These are phyloP conservation scores for Bimuria novae-zelandiae DNA, from an alignment of 2,329 filamentous ascomycete species.

Conservation along the genomic window DNA sequence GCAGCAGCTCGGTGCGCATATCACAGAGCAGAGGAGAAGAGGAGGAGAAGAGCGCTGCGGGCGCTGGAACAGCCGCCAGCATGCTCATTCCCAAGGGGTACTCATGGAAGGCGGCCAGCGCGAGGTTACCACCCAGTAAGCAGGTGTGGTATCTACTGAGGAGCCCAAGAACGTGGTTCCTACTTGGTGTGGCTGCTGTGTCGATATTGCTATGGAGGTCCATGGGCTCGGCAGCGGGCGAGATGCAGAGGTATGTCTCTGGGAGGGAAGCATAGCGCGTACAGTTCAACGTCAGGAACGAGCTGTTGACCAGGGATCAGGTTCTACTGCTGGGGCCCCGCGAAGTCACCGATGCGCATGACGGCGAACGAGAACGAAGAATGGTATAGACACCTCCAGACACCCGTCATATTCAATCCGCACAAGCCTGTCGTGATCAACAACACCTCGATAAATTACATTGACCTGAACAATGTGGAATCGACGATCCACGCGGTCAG, in stretches of 20 bases:
- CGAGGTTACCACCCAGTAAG: constrained; percentile 76
- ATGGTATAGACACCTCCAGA: constrained; percentile 87
- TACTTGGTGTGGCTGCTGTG: constrained; percentile 70
- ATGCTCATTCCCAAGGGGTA: constrained; percentile 94
- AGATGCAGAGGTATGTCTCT: constrained; percentile 81
- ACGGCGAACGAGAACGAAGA: constrained; percentile 84
- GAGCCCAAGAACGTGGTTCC: constrained; percentile 76
- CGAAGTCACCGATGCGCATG: constrained; percentile 97
- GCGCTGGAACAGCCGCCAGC: constrained; percentile 21
- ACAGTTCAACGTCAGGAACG: background rate
- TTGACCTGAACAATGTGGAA: constrained; percentile 83
- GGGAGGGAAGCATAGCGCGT: background rate
- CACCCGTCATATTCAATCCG: constrained; percentile 95
- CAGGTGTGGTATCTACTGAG: constrained; percentile 67
- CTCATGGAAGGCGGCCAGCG: constrained; percentile 86
- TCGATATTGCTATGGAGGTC: constrained; percentile 87
- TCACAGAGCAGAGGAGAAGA: constrained; percentile 35
- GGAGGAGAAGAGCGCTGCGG: constrained; percentile 25
- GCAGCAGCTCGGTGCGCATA: constrained; percentile 38
- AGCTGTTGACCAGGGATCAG: constrained; percentile 56
- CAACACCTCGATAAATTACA: constrained; percentile 73
- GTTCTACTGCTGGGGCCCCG: constrained; percentile 96
- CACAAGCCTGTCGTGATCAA: constrained; percentile 88
- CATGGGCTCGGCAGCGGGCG: constrained; percentile 76
- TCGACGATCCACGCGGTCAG: constrained; percentile 77